phyloP scores from a whole-genome alignment of 1,139 yeast species.

The Candida sp. region DNA sequence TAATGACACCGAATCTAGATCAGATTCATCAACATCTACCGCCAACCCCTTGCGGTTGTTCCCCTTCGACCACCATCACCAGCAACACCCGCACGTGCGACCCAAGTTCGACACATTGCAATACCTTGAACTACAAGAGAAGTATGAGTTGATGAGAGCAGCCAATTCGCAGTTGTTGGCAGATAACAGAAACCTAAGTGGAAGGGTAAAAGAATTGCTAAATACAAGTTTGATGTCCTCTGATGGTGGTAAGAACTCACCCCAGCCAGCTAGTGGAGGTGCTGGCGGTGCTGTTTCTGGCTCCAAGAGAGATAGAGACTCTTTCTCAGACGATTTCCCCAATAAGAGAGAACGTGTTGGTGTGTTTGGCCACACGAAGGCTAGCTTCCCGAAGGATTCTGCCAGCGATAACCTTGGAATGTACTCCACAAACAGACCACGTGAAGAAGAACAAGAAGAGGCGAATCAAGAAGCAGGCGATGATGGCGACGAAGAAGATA shows the following conservation, averaged over 20 bases:
- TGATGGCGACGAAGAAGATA: too few relatives aligned
- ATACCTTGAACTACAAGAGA: conserved; percentile 7
- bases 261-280: too few relatives aligned
- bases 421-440: conserved; percentile 9
- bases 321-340: conserved; percentile 13
- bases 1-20: conserved; percentile 1
- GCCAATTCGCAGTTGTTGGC: conserved; percentile 13
- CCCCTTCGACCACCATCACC: not conserved
- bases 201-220: conserved; percentile 10
- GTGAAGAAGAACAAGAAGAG: not conserved
- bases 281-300: not conserved
- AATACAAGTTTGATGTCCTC: not conserved
- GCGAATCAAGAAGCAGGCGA: not conserved
- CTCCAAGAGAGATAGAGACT: conserved; percentile 12
- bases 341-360: conserved; percentile 13
- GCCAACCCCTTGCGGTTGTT: not conserved
- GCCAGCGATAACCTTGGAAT: conserved; percentile 14
- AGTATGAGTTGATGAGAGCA: conserved; percentile 13
- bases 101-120: not conserved
- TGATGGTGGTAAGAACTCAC: too few relatives aligned
- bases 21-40: conserved; percentile 6
- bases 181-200: conserved; percentile 12
- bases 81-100: not conserved
- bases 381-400: conserved; percentile 13
- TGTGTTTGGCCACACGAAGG: conserved; percentile 13